phyloP scores from a whole-genome alignment of 768 basidiomycete species.

The Phylloporus sp. region DNA sequence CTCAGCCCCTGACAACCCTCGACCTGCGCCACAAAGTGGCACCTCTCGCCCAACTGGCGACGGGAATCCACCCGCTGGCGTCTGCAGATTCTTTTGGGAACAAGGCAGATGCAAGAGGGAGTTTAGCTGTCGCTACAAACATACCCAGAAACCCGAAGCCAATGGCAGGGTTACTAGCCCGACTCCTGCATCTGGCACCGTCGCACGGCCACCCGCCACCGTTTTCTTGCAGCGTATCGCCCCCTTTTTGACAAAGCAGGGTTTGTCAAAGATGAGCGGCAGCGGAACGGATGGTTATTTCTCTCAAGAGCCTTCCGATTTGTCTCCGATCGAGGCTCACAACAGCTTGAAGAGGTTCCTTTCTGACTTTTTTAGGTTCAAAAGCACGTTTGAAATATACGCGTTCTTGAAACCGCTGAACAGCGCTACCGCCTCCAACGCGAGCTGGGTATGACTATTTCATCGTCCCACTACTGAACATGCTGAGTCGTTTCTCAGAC shows the following conservation, averaged over 20 bases:
- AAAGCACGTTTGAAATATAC: slow-evolving; percentile 39
- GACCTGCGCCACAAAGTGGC: slow-evolving; percentile 1
- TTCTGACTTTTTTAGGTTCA: slow-evolving; percentile 41
- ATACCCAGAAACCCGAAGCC: slow-evolving; percentile 26
- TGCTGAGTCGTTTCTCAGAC: slow-evolving; percentile 28
- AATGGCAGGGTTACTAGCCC: background rate
- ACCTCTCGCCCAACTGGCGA: slow-evolving; percentile 1
- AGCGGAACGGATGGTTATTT: slow-evolving; percentile 42
- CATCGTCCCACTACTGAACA: background rate
- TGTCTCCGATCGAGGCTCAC: slow-evolving; percentile 47
- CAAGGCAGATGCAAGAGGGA: slow-evolving; percentile 43
- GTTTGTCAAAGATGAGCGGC: slow-evolving; percentile 42
- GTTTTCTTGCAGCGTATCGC: slow-evolving; percentile 29
- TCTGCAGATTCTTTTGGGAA: slow-evolving; percentile 46
- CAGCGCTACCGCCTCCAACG: slow-evolving; percentile 37
- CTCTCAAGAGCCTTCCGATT: slow-evolving; percentile 21
- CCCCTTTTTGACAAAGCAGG: slow-evolving; percentile 42
- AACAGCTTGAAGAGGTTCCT: slow-evolving; percentile 41
- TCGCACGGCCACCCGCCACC: slow-evolving; percentile 12
- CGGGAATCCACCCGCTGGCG: slow-evolving; percentile 28
- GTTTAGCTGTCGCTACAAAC: slow-evolving; percentile 42
- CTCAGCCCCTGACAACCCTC: slow-evolving; percentile 3
- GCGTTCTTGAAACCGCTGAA: slow-evolving; percentile 36
- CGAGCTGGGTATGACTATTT: slow-evolving; percentile 37
- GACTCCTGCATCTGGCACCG: slow-evolving; percentile 1